phyloP scores from a whole-genome alignment of 2,329 filamentous ascomycete species.

The Aaosphaeria pasadenensis region DNA sequence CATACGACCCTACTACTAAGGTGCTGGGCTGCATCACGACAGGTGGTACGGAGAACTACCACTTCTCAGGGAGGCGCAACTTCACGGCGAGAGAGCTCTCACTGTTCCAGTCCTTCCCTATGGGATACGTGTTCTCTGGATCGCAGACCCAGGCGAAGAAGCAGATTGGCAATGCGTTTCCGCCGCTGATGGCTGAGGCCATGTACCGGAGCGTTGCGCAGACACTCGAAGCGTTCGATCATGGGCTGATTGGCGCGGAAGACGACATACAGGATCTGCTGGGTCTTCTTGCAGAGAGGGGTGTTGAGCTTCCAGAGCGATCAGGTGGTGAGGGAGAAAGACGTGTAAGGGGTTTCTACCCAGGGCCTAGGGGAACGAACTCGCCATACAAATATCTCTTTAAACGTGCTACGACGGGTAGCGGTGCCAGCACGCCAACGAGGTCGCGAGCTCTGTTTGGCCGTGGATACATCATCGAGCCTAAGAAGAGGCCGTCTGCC shows the following conservation, averaged over 20 bases:
- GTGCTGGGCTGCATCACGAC: constrained; percentile 14
- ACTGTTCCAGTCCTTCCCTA: constrained; percentile 13
- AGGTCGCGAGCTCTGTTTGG: neutral
- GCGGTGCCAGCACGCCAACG: neutral
- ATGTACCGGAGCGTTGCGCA: constrained; percentile 4
- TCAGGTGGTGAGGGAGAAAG: neutral
- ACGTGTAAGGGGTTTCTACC: neutral
- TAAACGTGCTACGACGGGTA: neutral
- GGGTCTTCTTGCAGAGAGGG: constrained; percentile 3
- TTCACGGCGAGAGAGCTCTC: constrained; percentile 19
- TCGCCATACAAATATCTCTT: neutral
- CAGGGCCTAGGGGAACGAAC: neutral
- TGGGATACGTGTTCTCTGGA: constrained; percentile 11
- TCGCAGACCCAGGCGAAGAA: constrained; percentile 5
- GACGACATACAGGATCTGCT: constrained; percentile 19
- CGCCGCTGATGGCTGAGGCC: constrained; percentile 9
- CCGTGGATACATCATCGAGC: neutral
- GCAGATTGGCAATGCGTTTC: constrained; percentile 23
- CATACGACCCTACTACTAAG: constrained; percentile 7
- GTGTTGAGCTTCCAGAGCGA: constrained; percentile 4
- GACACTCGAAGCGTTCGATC: constrained; percentile 22
- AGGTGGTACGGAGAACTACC: constrained; percentile 10
- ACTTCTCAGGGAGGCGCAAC: constrained; percentile 10
- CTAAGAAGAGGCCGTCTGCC: neutral
- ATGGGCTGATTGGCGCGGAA: constrained; percentile 20